Percentiles rank a stretch among this genome's conserved stretches.
phyloP scores from a whole-genome alignment of 2,329 filamentous ascomycete species.

The Parastagonospora avenae region DNA sequence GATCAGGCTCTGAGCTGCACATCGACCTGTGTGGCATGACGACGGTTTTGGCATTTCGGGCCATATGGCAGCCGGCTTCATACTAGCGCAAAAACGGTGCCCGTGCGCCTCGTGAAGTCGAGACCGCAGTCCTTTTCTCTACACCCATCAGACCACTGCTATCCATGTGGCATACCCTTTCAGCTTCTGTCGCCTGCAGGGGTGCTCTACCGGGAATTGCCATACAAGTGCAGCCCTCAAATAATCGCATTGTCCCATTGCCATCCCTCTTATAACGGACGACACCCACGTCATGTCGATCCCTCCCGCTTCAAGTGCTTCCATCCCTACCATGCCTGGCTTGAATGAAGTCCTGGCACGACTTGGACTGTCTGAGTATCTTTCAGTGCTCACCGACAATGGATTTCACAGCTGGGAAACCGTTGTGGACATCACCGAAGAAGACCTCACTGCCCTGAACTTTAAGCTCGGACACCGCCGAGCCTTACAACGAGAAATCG shows the following conservation, averaged over 20 bases:
- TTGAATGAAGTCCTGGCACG: conserved; percentile 38
- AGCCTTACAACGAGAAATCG: conserved; percentile 47
- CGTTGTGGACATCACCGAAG: conserved; percentile 48
- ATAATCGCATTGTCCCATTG: conserved; percentile 22
- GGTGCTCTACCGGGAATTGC: conserved; percentile 16
- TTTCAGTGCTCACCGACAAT: conserved; percentile 36
- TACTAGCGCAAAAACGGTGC: conserved; percentile 2
- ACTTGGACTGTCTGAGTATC: conserved; percentile 37
- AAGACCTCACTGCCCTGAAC: conserved; percentile 42
- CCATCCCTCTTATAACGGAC: conserved; percentile 17
- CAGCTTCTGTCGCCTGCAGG: conserved; percentile 13
- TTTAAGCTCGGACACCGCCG: conserved; percentile 50
- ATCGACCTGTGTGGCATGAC: background rate
- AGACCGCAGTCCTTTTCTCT: conserved; percentile 21
- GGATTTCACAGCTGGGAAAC: conserved; percentile 47
- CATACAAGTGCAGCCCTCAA: conserved; percentile 23
- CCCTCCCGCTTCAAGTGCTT: conserved; percentile 22
- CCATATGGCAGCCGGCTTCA: background rate
- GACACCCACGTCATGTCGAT: conserved; percentile 34
- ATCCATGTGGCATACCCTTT: conserved; percentile 10
- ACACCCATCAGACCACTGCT: conserved; percentile 18
- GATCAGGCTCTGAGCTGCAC: background rate
- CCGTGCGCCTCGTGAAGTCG: conserved; percentile 14
- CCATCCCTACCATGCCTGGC: conserved; percentile 26
- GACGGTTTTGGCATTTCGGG: background rate